Base-by-base conservation (phyloP, 495 filamentous ascomycete genomes). In the Achaetomiella virescens region DNA sequence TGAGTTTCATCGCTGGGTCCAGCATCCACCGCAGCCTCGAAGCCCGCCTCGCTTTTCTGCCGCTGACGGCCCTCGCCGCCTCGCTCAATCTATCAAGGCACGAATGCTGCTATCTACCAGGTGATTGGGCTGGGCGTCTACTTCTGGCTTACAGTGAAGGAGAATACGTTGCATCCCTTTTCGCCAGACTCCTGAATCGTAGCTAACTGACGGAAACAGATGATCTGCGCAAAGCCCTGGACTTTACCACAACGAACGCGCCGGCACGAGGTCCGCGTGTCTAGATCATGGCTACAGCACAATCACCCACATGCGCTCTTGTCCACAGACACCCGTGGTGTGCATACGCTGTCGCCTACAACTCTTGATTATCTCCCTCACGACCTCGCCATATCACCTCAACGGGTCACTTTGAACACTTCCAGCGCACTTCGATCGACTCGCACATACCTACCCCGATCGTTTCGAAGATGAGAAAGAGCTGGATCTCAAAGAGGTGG, bases 131-230 rank as follows among this genome's bases (percentile, higher is more conserved):
- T 95, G 67, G 82, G 67, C 3, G 87, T 90, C 5, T 99, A 96
- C 66, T 97, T 97, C 64, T 97, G 93, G 95, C 88, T 0, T 97
- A 92, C 63, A 90, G 84, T 59, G 93, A 97, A 74, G 95, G 95
- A 69, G 95, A 99, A 90, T 96, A 69, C 61, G 85, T 71, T 47
- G 71, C 50, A 1, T 41, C 10, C 46, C 46, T 50, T 9, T 3
- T 1, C 21, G 17, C 43, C 15, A 31, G 24, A 22, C 54, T 48
- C 17, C 8, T 15, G 9, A 11, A 0, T 10, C 8, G 17, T 22
- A 6, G 14, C 21, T 59, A 4, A 49, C 38, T 4, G 12, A 35
- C 5, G 15, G 48, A 61, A 59, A 68, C 59, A 79, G 75, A 75
- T 79, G 55, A 70, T 79, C 48, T 78, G 75, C 65, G 68, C 69